phyloP scores from a whole-genome alignment of 192 early-diverging fungal genomes.

The Umbelopsis sp. region DNA sequence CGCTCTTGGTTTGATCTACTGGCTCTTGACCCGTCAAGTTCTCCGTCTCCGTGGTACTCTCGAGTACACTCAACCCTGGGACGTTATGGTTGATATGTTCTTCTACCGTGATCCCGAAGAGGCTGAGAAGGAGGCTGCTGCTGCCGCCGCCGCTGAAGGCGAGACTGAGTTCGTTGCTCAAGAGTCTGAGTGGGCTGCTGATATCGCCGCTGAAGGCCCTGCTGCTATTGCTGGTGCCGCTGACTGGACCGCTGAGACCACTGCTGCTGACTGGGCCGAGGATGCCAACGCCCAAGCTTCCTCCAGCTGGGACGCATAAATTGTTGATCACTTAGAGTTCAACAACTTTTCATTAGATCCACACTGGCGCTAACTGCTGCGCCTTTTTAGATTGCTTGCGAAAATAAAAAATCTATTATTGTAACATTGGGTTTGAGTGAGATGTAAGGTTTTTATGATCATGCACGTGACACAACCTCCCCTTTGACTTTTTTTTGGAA shows the following conservation, averaged over 20 bases:
- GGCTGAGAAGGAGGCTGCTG: constrained; percentile 88
- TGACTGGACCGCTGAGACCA: constrained; percentile 21
- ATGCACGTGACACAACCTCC: neutral
- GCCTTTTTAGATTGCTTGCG: constrained; percentile 6
- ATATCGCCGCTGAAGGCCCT: constrained; percentile 16
- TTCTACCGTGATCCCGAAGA: constrained; percentile 99
- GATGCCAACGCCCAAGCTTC: constrained; percentile 20
- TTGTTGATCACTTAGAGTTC: constrained; percentile 14
- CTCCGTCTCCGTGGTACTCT: constrained; percentile 94
- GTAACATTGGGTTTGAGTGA: neutral
- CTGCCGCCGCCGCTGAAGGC: constrained; percentile 48
- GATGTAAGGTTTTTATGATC: neutral
- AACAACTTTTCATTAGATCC: constrained; percentile 14
- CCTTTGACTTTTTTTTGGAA: neutral
- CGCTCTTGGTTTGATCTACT: constrained; percentile 95
- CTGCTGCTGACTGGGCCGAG: constrained; percentile 29
- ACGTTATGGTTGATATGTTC: constrained; percentile 99
- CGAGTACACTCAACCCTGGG: constrained; percentile 81
- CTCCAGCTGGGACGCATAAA: constrained; percentile 27
- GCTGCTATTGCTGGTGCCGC: constrained; percentile 14
- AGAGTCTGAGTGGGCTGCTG: constrained; percentile 25
- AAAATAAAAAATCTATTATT: constrained; percentile 10
- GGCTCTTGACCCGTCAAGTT: constrained; percentile 96
- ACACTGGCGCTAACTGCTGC: neutral
- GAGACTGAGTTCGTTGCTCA: constrained; percentile 28